Base-by-base conservation (phyloP, 192 early-diverging fungal genomes). In the Backusella tarrabulga region DNA sequence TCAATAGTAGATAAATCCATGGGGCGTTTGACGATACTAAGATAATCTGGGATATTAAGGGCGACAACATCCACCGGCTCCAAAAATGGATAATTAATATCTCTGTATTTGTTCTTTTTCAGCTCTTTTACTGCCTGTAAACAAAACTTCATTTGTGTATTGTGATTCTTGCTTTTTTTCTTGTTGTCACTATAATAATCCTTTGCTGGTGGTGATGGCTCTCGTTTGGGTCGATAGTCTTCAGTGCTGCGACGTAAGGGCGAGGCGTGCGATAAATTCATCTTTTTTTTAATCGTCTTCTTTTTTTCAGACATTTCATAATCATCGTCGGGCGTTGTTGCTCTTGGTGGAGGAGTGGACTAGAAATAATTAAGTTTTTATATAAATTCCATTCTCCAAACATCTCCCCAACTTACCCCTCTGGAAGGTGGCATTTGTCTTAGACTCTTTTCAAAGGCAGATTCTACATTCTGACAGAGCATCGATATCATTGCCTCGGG, bases 1-100 rank as follows among this genome's bases (percentile, higher is more conserved):
- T 85, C 80, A 21, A 97, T 90, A 0, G 95, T 97, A 34, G 85
- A 83, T 44, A 97, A 72, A 77, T 97, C 95, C 94, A 97, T 97
- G 11, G 95, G 95, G 74, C 90, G 72, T 72, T 91, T 94, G 81
- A 97, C 85, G 34, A 96, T 82, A 1, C 78, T 68, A 35, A 83
- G 83, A 85, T 97, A 97, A 68, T 88, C 86, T n/a, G 94, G 95
- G 44, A 96, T 93, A 72, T 88, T 86, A 73, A 95, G 86, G 3
- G 86, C 88, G 26, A 93, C 82, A 34, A 87, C 88, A 73, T 96
- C 94, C 34, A 97, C 95, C 0, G 95, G 95, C 50, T 83, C 78
- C 23, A 87, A 75, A 60, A 92, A 92, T 63, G 87, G 86, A 52
- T 89, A 91, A 32, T 85, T 86, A n/a, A 91, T 88, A 68, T 90